Evolutionary conservation across 2,329 filamentous ascomycete genomes (phyloP).

Genomic region (Juglanconis sp.): DNA sequence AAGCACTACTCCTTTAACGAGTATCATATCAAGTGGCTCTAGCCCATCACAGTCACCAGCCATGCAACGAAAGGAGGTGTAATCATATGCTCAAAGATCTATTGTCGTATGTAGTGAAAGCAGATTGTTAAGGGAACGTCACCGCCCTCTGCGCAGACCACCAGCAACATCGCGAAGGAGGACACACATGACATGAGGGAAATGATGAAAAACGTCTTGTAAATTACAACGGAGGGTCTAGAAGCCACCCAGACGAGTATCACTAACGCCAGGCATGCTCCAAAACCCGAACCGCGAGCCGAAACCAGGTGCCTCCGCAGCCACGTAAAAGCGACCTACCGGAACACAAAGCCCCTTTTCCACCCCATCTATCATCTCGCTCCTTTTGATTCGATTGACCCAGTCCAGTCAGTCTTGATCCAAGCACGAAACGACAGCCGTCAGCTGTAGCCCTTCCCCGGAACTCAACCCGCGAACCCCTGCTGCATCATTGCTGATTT

Average conservation of each 20-base stretch:
- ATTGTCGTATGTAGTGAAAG: slow-evolving; percentile 6
- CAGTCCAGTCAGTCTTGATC: slow-evolving; percentile 27
- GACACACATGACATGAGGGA: not conserved
- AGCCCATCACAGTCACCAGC: not conserved
- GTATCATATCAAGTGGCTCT: too few species aligned
- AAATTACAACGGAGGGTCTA: slow-evolving; percentile 21
- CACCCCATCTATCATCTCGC: slow-evolving; percentile 19
- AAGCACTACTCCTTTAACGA: too few species aligned
- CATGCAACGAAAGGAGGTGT: too few species aligned
- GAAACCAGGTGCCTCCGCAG: not conserved
- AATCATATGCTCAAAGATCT: not conserved
- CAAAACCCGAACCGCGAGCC: slow-evolving; percentile 17
- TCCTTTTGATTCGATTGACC: slow-evolving; percentile 18
- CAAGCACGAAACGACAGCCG: slow-evolving; percentile 15
- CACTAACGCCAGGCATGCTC: slow-evolving; percentile 20
- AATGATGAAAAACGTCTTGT: slow-evolving; percentile 16
- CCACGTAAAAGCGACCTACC: slow-evolving; percentile 2
- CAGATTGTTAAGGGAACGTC: not conserved
- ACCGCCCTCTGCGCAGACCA: not conserved
- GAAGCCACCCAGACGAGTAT: slow-evolving; percentile 20
- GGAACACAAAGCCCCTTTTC: slow-evolving; percentile 33
- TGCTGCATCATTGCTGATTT: slow-evolving; percentile 28
- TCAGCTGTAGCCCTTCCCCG: slow-evolving; percentile 15
- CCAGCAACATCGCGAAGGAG: not conserved
- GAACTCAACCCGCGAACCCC: slow-evolving; percentile 38